Evolutionary conservation across 2,329 filamentous ascomycete species (phyloP), one percentile per base, ranked within the genome.

Genomic region (Xylaria sp.): DNA sequence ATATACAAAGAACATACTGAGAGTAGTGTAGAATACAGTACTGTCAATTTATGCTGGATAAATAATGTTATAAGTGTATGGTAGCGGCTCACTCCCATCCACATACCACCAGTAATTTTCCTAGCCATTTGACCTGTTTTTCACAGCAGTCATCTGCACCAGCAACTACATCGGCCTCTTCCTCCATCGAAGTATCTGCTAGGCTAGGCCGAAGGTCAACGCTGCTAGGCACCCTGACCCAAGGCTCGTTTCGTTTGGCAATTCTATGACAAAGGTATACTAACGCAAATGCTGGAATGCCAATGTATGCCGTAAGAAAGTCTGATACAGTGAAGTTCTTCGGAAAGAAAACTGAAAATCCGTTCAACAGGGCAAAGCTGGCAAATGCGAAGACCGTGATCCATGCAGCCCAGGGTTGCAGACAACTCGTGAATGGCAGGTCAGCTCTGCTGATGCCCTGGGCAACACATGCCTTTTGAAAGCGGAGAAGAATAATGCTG

Each of bases 291-390:
- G 85, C 78, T 0, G 84, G 83, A 44, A 88, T 81, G 7, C 84
- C 84, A n/a, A 87, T 78, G 62, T 89, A 89, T 0, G 83, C 78
- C 0, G 84, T 86, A 21, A 88, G 72, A 63, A 89, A 89, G 44
- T 70, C 76, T 18, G 73, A 75, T 0, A 76, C 76, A 9, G 76
- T 78, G 78, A 82, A 88, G 17, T 82, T 74, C 3, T 75, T 74
- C 0, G 81, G 79, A 69, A 83, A 85, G 66, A 89, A 89, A 2
- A 85, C 81, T 37, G 80, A 78, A 65, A 88, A 88, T 1, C 86
- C 86, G 55, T 87, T 88, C 65, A 86, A 77, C 2, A 88, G 68
- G 2, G 74, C 72, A 17, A 88, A 72, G 47, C 85, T 73, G 1
- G 68, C 71, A 62, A 86, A 82, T 19, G 75, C 71, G 4, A 78